Percentiles rank a stretch among this genome's conserved stretches.
Evolutionary conservation across 2,329 filamentous ascomycete genomes (phyloP).

Genomic region (Microcera coccophila): DNA sequence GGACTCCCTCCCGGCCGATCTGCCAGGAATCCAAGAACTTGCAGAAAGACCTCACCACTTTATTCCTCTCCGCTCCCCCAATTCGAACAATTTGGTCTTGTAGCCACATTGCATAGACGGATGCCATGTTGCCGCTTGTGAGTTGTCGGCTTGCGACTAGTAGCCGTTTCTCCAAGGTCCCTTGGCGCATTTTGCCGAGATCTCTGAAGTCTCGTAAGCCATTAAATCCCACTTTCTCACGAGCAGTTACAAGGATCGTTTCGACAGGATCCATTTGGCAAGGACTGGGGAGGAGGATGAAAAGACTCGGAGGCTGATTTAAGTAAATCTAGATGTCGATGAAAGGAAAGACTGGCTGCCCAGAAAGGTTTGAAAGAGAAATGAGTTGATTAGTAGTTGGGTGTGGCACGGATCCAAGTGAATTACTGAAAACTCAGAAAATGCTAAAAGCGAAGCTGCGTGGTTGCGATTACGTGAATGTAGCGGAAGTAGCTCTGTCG

Average conservation of each 20-base stretch:
- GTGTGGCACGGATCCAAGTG: too few relatives aligned
- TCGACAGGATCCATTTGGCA: slow-evolving; percentile 19
- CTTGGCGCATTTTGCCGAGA: slow-evolving; percentile 23
- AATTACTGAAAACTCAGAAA: too few relatives aligned
- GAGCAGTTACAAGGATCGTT: slow-evolving; percentile 17
- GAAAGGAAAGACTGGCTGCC: too few relatives aligned
- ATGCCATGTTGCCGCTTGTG: slow-evolving; percentile 11
- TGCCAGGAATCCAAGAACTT: background rate
- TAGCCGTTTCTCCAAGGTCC: slow-evolving; percentile 22
- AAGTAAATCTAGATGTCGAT: too few relatives aligned
- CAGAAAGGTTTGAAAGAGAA: too few relatives aligned
- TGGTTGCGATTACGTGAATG: too few relatives aligned
- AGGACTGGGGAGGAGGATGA: background rate
- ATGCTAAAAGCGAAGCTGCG: too few relatives aligned
- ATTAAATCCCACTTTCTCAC: slow-evolving; percentile 20
- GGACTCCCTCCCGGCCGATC: background rate
- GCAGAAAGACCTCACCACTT: background rate
- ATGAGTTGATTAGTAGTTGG: too few relatives aligned
- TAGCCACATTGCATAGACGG: slow-evolving; percentile 29
- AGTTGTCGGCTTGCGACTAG: slow-evolving; percentile 7
- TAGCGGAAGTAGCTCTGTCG: too few relatives aligned
- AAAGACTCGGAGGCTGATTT: background rate
- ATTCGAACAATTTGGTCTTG: slow-evolving; percentile 10
- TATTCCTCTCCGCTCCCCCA: background rate
- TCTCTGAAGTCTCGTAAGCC: slow-evolving; percentile 18